Evolutionary conservation across 441 rosid genomes (phyloP), one percentile per base, ranked within the genome.

Genomic region (Syzygium syzygioides): DNA sequence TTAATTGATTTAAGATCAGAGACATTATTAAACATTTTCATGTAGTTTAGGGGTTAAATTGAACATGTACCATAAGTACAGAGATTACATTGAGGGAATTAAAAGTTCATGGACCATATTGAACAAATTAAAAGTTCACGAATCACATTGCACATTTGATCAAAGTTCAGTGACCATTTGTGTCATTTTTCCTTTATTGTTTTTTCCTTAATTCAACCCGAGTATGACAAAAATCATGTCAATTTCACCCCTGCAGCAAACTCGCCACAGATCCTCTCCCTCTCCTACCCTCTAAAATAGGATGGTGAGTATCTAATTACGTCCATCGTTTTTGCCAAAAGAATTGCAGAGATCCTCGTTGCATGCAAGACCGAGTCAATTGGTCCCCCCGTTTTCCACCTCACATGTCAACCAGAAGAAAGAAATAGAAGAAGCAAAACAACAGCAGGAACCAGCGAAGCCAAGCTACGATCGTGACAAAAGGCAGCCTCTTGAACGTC

Each of bases 351-450:
- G 95, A 95, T 92, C 91, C 92, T 89, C 86, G 56, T 92, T 91
- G n/a, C 60, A 37, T 83, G 68, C 4, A 86, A 76, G 96, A 92
- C 93, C 95, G 93, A 60, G 92, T 95, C 95, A 93, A 60, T 50
- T 88, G 95, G 91, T 90, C 66, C 83, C 76, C 88, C 41, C 9
- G 52, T 89, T 88, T 60, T 76, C 88, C 92, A 86, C 87, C 88
- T 76, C 64, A 84, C 48, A 50, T 87, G 87, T 84, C 86, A 55
- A n/a, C 64, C 76, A 41, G 55, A 28, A 41, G 32, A 18, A 28
- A 55, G 17, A 45, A 14, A 45, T 79, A 41, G 8, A 80, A 28
- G 89, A 57, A 30, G 60, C 32, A 41, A 45, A 89, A 85, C 30
- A 30, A 54, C 45, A 25, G 55, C 60, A 60, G 28, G 55, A 45